A percentile compares a stretch with the other conserved stretches of the same genome.
Evolutionary conservation across 2,329 filamentous ascomycete genomes (phyloP).

Genomic region (Falciphora oryzae): DNA sequence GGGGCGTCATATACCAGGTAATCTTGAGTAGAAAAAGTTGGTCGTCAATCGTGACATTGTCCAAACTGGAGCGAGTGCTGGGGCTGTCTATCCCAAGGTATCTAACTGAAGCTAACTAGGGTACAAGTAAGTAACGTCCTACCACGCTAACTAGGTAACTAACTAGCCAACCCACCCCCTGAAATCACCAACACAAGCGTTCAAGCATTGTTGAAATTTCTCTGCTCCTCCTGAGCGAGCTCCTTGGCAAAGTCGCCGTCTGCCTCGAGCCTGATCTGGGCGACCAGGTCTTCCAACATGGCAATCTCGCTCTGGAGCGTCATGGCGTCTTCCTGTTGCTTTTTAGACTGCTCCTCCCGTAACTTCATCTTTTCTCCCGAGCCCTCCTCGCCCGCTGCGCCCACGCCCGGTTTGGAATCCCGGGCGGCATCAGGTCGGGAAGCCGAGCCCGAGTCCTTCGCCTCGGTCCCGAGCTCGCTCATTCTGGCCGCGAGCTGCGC

Average conservation of each 20-base stretch:
- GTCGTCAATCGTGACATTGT: background rate
- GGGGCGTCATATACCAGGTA: background rate
- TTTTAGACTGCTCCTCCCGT: constrained; percentile 17
- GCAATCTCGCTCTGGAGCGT: constrained; percentile 32
- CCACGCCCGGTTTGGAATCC: too few species aligned
- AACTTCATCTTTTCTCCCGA: constrained; percentile 11
- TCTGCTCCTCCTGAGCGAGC: constrained; percentile 27
- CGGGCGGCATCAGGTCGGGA: background rate
- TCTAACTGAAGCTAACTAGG: background rate
- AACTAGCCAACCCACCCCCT: background rate
- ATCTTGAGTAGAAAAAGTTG: background rate
- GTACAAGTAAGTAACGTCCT: background rate
- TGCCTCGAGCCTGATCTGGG: constrained; percentile 35
- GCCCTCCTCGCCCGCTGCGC: too few species aligned
- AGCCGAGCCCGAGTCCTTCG: background rate
- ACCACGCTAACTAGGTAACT: background rate
- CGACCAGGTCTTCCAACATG: constrained; percentile 31
- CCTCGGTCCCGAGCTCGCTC: background rate
- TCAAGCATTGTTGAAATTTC: constrained; percentile 3
- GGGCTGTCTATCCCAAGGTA: background rate
- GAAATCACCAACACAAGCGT: background rate
- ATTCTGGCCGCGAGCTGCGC: constrained; percentile 18
- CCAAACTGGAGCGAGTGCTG: background rate
- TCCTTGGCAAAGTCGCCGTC: constrained; percentile 42
- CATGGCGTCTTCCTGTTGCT: constrained; percentile 18